Evolutionary conservation across 2,329 filamentous ascomycete species (phyloP).

Genomic region (Arthrobotrys sinensis): DNA sequence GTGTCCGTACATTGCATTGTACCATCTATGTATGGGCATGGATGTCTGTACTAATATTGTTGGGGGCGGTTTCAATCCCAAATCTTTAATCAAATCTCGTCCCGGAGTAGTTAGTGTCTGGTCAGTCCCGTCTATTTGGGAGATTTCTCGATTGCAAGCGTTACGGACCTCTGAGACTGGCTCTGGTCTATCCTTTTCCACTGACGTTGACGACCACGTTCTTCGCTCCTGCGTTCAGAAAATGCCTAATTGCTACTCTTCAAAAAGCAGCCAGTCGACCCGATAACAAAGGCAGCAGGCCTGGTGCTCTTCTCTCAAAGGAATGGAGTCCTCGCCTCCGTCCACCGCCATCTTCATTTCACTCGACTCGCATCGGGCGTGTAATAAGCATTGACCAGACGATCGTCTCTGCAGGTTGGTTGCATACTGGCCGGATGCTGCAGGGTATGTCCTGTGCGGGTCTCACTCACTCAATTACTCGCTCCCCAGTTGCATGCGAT

Average conservation of each 20-base stretch:
- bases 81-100: constrained; percentile 3
- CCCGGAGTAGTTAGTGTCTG: constrained; percentile 3
- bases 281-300: constrained; percentile 35
- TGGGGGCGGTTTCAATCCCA: constrained; percentile 20
- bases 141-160: constrained; percentile 40
- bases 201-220: constrained; percentile 49
- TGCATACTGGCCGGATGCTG: constrained; percentile 9
- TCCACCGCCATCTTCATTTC: constrained; percentile 30
- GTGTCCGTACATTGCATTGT: no score
- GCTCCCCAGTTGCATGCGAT: no score
- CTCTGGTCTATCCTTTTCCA: not conserved
- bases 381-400: constrained; percentile 4
- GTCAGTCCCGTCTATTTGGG: constrained; percentile 25
- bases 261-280: constrained; percentile 37
- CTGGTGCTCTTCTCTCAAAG: constrained; percentile 15
- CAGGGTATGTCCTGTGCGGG: constrained; percentile 5
- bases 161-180: constrained; percentile 6
- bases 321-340: constrained; percentile 19
- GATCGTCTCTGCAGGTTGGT: constrained; percentile 7
- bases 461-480: no score
- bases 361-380: constrained; percentile 8
- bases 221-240: constrained; percentile 55
- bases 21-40: no score
- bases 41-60: constrained; percentile 15
- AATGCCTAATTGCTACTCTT: constrained; percentile 9